A percentile compares a stretch with the other conserved stretches of the same genome.
These are phyloP conservation scores for Elongisporangium prolatum DNA, from an alignment of 352 stramenopile genomes.

Conservation along the genomic window DNA sequence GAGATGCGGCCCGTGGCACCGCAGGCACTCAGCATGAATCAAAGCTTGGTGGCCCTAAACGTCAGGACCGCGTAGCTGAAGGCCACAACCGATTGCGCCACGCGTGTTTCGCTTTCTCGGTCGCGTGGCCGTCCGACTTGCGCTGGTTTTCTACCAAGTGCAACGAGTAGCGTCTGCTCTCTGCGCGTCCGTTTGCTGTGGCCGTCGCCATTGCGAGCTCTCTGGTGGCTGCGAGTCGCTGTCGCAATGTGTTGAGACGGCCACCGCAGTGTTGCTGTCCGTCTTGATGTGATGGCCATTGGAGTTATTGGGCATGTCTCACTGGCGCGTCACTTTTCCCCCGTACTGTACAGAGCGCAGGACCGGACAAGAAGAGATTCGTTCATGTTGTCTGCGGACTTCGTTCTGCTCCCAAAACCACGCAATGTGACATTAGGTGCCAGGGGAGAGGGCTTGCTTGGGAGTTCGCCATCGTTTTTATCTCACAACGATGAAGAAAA, in stretches of 20 bases:
- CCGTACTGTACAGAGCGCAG: not conserved
- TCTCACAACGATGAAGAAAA: not conserved
- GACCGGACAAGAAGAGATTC: not conserved
- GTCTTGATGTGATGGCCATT: not conserved
- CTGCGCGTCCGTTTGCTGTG: not conserved
- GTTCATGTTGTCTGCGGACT: too few species aligned
- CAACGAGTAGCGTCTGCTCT: not conserved
- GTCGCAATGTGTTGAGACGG: not conserved
- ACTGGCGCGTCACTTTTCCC: not conserved
- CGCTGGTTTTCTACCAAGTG: not conserved
- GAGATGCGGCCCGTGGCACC: not conserved
- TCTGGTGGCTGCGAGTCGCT: not conserved
- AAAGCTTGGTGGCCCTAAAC: not conserved
- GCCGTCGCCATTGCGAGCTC: not conserved
- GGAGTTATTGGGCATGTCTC: not conserved
- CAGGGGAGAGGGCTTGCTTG: too few species aligned
- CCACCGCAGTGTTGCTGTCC: not conserved
- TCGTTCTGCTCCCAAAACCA: not conserved
- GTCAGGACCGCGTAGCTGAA: not conserved
- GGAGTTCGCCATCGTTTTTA: not conserved
- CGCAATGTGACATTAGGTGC: too few species aligned
- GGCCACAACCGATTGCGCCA: not conserved
- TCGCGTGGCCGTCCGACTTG: not conserved
- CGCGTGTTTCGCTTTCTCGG: not conserved
- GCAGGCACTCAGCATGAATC: not conserved